Percentiles rank a stretch among this genome's conserved stretches.
Evolutionary conservation across 1,284 basidiomycete species (phyloP).

Genomic region (Cutaneotrichosporon arboriforme): DNA sequence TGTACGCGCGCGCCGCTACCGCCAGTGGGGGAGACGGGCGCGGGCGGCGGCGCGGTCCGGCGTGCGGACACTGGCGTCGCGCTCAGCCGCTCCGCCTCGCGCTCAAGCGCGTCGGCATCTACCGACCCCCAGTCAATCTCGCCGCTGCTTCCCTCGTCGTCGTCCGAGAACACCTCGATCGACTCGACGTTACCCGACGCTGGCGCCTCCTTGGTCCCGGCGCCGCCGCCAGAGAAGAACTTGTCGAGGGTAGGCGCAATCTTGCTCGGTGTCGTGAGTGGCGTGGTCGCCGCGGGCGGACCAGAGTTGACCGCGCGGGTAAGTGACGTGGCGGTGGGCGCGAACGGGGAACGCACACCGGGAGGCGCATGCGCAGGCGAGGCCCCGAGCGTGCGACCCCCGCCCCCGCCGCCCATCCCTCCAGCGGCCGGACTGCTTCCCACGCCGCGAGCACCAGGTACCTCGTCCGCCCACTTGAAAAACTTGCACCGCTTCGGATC

Average conservation of each 20-base stretch:
- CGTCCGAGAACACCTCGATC: background rate
- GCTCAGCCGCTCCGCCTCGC: slow-evolving; percentile 19
- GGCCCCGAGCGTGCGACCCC: background rate
- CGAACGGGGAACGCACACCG: background rate
- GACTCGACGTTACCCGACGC: background rate
- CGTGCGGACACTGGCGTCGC: background rate
- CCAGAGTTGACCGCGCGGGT: too few relatives aligned
- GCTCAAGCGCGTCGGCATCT: slow-evolving; percentile 34
- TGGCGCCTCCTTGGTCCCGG: background rate
- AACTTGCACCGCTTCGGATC: slow-evolving; percentile 39
- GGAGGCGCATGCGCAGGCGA: background rate
- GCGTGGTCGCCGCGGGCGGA: too few relatives aligned
- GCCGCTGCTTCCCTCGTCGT: slow-evolving; percentile 4
- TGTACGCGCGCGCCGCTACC: background rate
- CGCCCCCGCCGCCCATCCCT: background rate
- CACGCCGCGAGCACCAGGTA: background rate
- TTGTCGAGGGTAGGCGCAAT: too few relatives aligned
- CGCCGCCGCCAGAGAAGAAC: background rate
- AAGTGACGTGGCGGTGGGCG: too few relatives aligned
- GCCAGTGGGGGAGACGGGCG: background rate
- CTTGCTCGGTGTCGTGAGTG: too few relatives aligned
- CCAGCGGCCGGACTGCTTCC: too few relatives aligned
- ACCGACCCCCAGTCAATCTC: slow-evolving; percentile 38
- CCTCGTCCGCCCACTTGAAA: slow-evolving; percentile 45
- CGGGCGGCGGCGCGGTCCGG: background rate